These are phyloP conservation scores for Clavaria fumosa DNA, from an alignment of 768 basidiomycete genomes.

Conservation along the genomic window DNA sequence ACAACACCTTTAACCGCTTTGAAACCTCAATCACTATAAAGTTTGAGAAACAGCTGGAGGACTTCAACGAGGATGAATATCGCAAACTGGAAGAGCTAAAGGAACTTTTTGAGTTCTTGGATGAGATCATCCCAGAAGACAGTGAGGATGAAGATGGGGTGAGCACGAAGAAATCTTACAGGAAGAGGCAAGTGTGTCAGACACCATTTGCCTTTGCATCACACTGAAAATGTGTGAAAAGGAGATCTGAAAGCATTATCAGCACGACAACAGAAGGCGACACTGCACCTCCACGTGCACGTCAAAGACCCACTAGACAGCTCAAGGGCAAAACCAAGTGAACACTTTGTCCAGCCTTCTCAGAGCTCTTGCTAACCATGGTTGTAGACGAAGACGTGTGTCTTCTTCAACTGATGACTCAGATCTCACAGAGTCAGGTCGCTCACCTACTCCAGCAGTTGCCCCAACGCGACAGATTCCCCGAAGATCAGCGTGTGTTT, in stretches of 20 bases:
- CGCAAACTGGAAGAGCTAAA: constrained; percentile 46
- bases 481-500: constrained; percentile 40
- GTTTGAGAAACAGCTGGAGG: constrained; percentile 53
- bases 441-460: constrained; percentile 19
- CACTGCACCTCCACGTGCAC: constrained; percentile 23
- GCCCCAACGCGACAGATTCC: constrained; percentile 39
- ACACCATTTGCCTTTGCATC: background rate
- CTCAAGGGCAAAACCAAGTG: constrained; percentile 28
- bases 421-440: constrained; percentile 21
- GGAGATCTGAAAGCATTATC: constrained; percentile 43
- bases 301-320: constrained; percentile 17
- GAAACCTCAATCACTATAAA: constrained; percentile 50
- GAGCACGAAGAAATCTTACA: constrained; percentile 20
- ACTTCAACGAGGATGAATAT: constrained; percentile 59
- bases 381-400: constrained; percentile 35
- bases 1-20: constrained; percentile 62
- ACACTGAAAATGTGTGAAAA: constrained; percentile 14
- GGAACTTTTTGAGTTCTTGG: constrained; percentile 53
- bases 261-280: constrained; percentile 29
- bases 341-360: constrained; percentile 8
- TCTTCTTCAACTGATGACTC: constrained; percentile 35
- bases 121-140: constrained; percentile 54
- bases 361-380: background rate
- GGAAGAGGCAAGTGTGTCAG: constrained; percentile 27
- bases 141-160: constrained; percentile 39